Percentiles rank a stretch among this genome's conserved stretches.
phyloP scores from a whole-genome alignment of 2,329 filamentous ascomycete species.

The Sodiomyces alkalinus region DNA sequence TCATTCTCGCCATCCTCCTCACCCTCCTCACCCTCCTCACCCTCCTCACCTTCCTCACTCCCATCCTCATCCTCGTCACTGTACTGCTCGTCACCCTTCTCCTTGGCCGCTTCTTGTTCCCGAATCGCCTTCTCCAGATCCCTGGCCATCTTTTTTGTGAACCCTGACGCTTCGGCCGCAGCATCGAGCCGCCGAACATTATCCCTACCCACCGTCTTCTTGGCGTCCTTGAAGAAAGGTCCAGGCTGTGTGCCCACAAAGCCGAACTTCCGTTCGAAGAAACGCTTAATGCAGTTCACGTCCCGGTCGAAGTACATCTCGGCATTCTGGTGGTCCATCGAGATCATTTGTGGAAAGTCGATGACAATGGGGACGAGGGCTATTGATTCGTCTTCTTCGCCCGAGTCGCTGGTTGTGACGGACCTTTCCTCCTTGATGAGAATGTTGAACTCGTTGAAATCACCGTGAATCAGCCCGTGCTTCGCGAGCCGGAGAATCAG shows the following conservation, averaged over 20 bases:
- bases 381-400: constrained; percentile 27
- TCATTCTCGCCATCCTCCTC: constrained; percentile 12
- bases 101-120: constrained; percentile 45
- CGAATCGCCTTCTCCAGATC: constrained; percentile 85
- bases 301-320: constrained; percentile 97
- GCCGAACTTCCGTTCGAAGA: constrained; percentile 78
- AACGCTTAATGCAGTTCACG: constrained; percentile 87
- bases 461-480: constrained; percentile 86
- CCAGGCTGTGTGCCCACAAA: constrained; percentile 72
- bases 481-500: constrained; percentile 73
- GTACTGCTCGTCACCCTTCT: constrained; percentile 17
- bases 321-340: constrained; percentile 83
- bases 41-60: constrained; percentile 10
- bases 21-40: too few species aligned
- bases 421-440: constrained; percentile 62
- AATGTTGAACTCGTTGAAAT: constrained; percentile 99
- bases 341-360: constrained; percentile 97
- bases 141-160: constrained; percentile 93
- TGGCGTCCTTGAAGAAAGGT: constrained; percentile 73
- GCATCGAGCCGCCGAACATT: constrained; percentile 63
- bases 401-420: constrained; percentile 17
- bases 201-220: constrained; percentile 53
- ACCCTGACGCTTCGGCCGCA: constrained; percentile 80
- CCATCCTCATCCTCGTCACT: constrained; percentile 17
- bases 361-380: constrained; percentile 70